Percentiles rank a stretch among this genome's conserved stretches.
Conservation (phyloP, 441 rosid genomes). For the Syzygium malaccense region DNA sequence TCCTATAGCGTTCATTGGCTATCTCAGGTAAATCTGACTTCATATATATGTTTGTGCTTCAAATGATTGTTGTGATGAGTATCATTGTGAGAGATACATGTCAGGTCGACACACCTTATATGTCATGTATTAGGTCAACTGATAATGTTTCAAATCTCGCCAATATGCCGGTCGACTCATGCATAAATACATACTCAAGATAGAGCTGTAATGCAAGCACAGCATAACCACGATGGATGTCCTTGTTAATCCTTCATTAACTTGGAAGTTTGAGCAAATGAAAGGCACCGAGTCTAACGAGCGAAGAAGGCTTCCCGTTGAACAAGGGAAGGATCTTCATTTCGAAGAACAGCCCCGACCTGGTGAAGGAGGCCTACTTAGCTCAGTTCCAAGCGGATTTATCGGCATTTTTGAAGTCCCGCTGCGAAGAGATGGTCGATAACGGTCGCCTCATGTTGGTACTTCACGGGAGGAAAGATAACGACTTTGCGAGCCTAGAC, state of each 20-base stretch:
- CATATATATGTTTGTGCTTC: neutral
- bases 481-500: conserved; percentile 1
- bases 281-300: conserved; percentile 5
- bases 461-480: conserved; percentile 21
- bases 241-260: neutral
- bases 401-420: conserved; percentile 13
- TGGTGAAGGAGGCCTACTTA: conserved; percentile 22
- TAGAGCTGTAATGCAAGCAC: neutral
- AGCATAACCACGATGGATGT: neutral
- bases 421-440: conserved; percentile 23
- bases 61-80: neutral
- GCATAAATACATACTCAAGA: neutral
- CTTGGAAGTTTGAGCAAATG: neutral
- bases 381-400: conserved; percentile 26
- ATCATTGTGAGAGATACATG: neutral
- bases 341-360: conserved; percentile 20
- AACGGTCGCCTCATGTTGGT: conserved; percentile 23
- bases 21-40: conserved; percentile 5
- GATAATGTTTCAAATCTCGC: neutral
- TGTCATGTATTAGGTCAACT: neutral
- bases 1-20: conserved; percentile 16
- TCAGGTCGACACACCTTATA: neutral
- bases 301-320: conserved; percentile 1
- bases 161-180: neutral
- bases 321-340: conserved; percentile 27